These are phyloP conservation scores for Dictyostelium gargantuum DNA, from an alignment of 208 protist genomes.

Conservation along the genomic window DNA sequence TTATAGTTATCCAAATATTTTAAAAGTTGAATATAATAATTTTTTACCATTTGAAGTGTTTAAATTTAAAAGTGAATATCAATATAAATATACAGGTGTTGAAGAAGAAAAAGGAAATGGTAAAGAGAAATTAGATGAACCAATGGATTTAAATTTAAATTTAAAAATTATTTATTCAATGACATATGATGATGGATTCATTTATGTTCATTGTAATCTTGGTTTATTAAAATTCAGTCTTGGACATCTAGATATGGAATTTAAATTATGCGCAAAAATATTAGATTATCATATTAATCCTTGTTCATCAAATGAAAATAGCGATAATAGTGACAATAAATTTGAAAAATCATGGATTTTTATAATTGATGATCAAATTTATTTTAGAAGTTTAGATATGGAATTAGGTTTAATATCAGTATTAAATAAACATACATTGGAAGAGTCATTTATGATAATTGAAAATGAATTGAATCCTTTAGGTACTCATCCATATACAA, in stretches of 20 bases:
- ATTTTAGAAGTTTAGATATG: slow-evolving; percentile 33
- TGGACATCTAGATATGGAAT: neutral
- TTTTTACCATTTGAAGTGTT: slow-evolving; percentile 17
- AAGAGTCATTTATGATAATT: neutral
- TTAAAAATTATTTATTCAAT: slow-evolving; percentile 14
- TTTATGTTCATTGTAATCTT: slow-evolving; percentile 48
- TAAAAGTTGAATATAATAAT: slow-evolving; percentile 14
- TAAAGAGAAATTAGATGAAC: neutral
- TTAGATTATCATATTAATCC: neutral
- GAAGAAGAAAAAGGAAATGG: neutral
- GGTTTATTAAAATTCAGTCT: slow-evolving; percentile 13
- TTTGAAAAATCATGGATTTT: slow-evolving; percentile 27
- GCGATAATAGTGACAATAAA: neutral
- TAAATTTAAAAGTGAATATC: neutral
- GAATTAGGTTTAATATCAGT: neutral
- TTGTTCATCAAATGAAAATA: no score
- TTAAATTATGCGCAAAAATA: neutral
- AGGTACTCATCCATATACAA: neutral
- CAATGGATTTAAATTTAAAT: neutral
- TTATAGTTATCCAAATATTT: slow-evolving; percentile 26
- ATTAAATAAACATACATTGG: neutral
- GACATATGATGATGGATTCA: neutral
- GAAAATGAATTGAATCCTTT: neutral
- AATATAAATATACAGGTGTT: neutral
- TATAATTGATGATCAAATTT: neutral